A percentile compares a stretch with the other conserved stretches of the same genome.
These are phyloP conservation scores for Penicillium atrosanguineum DNA, from an alignment of 495 filamentous ascomycete genomes.

Conservation along the genomic window DNA sequence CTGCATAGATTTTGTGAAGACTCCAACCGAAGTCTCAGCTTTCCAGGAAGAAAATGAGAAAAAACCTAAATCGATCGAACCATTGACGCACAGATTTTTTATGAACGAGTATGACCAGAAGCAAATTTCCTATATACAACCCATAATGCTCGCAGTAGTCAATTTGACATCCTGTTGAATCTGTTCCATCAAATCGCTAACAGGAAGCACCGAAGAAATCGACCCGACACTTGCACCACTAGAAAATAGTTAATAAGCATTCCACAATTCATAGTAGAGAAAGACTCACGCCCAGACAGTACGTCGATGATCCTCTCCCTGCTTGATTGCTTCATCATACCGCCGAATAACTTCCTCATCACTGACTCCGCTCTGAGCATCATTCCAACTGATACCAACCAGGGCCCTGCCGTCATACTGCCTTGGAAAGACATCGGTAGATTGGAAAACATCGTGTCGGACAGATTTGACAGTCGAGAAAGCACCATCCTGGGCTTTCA, in stretches of 20 bases:
- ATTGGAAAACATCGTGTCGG: slow-evolving; percentile 23
- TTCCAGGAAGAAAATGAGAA: no score
- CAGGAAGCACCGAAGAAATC: slow-evolving; percentile 17
- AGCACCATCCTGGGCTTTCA: slow-evolving; percentile 21
- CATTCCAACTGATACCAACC: slow-evolving; percentile 18
- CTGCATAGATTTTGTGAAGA: no score
- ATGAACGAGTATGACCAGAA: no score
- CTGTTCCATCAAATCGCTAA: slow-evolving; percentile 13
- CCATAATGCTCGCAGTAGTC: slow-evolving; percentile 3
- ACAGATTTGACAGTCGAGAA: slow-evolving; percentile 23
- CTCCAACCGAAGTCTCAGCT: no score
- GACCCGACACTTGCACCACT: slow-evolving; percentile 24
- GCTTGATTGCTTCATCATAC: slow-evolving; percentile 22
- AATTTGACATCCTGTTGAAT: slow-evolving; percentile 13
- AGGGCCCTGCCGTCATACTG: slow-evolving; percentile 29
- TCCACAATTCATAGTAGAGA: neutral
- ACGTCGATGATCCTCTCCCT: slow-evolving; percentile 17
- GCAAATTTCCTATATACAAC: neutral
- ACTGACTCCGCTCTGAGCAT: slow-evolving; percentile 12
- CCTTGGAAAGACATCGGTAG: slow-evolving; percentile 25
- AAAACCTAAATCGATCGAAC: neutral
- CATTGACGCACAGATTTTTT: neutral
- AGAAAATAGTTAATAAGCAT: neutral
- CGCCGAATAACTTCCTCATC: slow-evolving; percentile 22
- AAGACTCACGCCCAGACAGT: slow-evolving; percentile 28